These are phyloP conservation scores for Claviceps monticola DNA, from an alignment of 2,329 filamentous ascomycete species.

Conservation along the genomic window DNA sequence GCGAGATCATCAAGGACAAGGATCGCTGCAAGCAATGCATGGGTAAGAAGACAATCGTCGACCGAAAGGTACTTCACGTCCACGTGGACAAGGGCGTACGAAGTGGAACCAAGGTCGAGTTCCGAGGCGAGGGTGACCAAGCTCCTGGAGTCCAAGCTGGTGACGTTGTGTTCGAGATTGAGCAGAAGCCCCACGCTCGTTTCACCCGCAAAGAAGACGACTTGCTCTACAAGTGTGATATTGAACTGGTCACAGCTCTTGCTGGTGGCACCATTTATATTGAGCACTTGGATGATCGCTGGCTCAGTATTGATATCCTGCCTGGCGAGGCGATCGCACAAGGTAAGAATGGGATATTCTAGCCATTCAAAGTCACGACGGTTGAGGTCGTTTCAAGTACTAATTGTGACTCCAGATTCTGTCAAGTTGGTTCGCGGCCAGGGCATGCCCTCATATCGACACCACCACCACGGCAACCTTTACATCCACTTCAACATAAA, in stretches of 20 bases:
- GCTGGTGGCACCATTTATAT: conserved; percentile 84
- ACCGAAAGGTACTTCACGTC: conserved; percentile 95
- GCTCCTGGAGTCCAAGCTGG: conserved; percentile 84
- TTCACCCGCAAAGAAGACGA: conserved; percentile 97
- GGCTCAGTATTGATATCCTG: conserved; percentile 84
- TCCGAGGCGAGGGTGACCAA: conserved; percentile 93
- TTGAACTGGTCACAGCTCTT: conserved; percentile 88
- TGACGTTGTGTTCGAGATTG: conserved; percentile 96
- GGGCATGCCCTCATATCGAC: conserved; percentile 91
- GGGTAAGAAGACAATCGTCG: conserved; percentile 95
- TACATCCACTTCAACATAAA: conserved; percentile 97
- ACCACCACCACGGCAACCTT: conserved; percentile 90
- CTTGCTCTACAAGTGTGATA: conserved; percentile 86
- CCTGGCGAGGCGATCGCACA: conserved; percentile 90
- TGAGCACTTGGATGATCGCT: conserved; percentile 94
- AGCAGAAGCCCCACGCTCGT: conserved; percentile 93
- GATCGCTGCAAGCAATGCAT: conserved; percentile 93
- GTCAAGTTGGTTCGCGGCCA: conserved; percentile 93
- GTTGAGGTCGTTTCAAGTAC: neutral
- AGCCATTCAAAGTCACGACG: no score
- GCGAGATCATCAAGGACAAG: conserved; percentile 91
- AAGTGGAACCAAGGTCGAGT: conserved; percentile 91
- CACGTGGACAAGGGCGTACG: conserved; percentile 92
- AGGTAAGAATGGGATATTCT: conserved; percentile 42
- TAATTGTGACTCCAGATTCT: conserved; percentile 42